These are phyloP conservation scores for Starmerella floris DNA, from an alignment of 805 yeast genomes.

Conservation along the genomic window DNA sequence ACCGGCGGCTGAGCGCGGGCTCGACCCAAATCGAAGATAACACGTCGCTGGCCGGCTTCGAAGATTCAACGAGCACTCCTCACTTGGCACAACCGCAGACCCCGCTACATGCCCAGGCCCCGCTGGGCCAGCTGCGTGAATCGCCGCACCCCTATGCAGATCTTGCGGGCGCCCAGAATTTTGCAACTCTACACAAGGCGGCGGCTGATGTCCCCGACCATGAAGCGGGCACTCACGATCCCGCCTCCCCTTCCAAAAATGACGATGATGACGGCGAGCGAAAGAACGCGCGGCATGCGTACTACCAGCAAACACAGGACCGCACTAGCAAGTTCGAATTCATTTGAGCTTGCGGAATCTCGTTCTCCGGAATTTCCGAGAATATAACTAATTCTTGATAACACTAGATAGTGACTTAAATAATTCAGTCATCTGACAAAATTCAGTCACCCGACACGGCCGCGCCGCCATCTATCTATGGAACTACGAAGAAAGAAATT, in stretches of 20 bases:
- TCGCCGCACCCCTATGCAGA: conserved; percentile 14
- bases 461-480: too few relatives aligned
- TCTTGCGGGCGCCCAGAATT: conserved; percentile 7
- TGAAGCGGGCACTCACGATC: too few relatives aligned
- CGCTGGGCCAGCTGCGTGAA: conserved; percentile 8
- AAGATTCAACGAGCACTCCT: neutral
- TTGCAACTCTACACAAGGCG: neutral
- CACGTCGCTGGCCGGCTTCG: neutral
- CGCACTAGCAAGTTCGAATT: conserved; percentile 7
- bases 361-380: too few relatives aligned
- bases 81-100: neutral
- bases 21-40: neutral
- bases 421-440: too few relatives aligned
- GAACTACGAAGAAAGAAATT: too few relatives aligned
- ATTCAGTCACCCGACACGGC: too few relatives aligned
- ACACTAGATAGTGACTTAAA: too few relatives aligned
- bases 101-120: neutral
- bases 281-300: conserved; percentile 1
- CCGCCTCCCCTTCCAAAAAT: too few relatives aligned
- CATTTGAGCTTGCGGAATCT: too few relatives aligned
- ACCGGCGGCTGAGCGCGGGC: conserved; percentile 1
- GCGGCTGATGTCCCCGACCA: too few relatives aligned
- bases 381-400: too few relatives aligned
- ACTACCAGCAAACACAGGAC: conserved; percentile 8
- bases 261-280: neutral